These are phyloP conservation scores for Vachellia pachyceras DNA, from an alignment of 306 rosid genomes.

Conservation along the genomic window DNA sequence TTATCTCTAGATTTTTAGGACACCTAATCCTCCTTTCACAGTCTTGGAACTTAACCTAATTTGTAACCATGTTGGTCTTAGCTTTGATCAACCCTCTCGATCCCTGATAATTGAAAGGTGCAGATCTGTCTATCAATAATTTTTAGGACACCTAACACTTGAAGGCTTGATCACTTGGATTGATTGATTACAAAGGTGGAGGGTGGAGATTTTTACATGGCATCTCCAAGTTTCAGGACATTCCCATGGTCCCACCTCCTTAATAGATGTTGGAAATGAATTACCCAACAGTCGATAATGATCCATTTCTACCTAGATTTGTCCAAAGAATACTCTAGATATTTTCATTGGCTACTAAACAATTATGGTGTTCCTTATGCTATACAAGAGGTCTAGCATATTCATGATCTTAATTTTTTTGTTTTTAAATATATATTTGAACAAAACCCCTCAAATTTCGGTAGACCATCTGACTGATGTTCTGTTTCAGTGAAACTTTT, in stretches of 20 bases:
- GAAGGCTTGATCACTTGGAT: neutral
- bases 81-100: neutral
- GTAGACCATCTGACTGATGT: constrained; percentile 1
- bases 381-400: too few relatives aligned
- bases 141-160: too few relatives aligned
- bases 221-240: neutral
- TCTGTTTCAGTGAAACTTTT: neutral
- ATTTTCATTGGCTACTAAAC: neutral
- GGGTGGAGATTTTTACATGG: neutral
- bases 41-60: neutral
- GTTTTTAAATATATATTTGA: neutral
- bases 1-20: neutral
- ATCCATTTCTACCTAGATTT: neutral
- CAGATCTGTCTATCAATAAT: too few relatives aligned
- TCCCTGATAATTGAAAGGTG: too few relatives aligned
- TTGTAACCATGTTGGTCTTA: neutral
- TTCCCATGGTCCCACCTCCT: neutral
- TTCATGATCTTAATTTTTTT: neutral
- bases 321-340: neutral
- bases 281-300: neutral
- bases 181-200: neutral
- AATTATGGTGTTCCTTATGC: too few relatives aligned
- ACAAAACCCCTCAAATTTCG: neutral
- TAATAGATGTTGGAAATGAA: neutral
- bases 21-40: neutral